Conservation (phyloP, 306 rosid species). For the Ceratonia siliqua region DNA sequence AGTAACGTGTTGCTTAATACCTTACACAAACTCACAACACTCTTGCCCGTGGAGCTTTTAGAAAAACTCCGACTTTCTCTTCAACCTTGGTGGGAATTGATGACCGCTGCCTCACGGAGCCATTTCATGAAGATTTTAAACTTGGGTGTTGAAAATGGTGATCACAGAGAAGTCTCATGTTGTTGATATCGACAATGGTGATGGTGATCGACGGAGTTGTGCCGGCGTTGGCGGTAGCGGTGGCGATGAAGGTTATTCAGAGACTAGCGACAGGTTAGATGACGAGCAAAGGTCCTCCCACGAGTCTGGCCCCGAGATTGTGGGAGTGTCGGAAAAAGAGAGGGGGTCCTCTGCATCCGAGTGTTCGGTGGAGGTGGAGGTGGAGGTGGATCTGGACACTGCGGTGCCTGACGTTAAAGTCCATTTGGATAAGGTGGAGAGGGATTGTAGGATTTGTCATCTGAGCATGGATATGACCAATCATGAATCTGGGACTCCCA, state of each 20-base stretch:
- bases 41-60: constrained; percentile 6
- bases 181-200: constrained; percentile 27
- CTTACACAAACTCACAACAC: constrained; percentile 35
- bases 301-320: constrained; percentile 47
- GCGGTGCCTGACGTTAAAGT: constrained; percentile 37
- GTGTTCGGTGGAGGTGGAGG: constrained; percentile 50
- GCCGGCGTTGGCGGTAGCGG: neutral
- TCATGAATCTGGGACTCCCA: constrained; percentile 63
- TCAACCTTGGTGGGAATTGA: constrained; percentile 43
- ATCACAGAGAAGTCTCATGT: constrained; percentile 39
- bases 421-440: constrained; percentile 55
- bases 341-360: constrained; percentile 46
- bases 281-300: constrained; percentile 34
- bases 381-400: constrained; percentile 55
- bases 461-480: constrained; percentile 62
- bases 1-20: constrained; percentile 35
- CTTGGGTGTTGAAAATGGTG: constrained; percentile 45
- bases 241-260: constrained; percentile 1
- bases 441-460: constrained; percentile 61
- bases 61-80: constrained; percentile 31
- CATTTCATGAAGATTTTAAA: constrained; percentile 56
- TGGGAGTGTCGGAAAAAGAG: constrained; percentile 34
- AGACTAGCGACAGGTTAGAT: constrained; percentile 10
- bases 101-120: constrained; percentile 38
- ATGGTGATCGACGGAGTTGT: constrained; percentile 46